Base-by-base conservation (phyloP, 2,329 filamentous ascomycete genomes). In the Purpureocillium lavendulum region DNA sequence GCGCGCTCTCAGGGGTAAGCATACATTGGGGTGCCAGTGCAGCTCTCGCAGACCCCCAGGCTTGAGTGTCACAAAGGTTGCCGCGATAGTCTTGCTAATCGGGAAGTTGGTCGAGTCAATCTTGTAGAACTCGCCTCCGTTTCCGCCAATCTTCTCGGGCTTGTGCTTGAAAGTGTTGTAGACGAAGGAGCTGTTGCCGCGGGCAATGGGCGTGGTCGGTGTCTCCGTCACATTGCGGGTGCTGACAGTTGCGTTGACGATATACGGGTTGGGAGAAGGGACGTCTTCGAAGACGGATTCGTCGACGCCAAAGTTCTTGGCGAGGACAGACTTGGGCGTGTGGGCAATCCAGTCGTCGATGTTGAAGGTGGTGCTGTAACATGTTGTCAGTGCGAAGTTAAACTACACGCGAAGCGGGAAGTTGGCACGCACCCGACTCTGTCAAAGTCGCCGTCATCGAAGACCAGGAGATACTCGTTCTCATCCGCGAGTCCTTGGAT, bases 331-430 rank as follows among this genome's bases (percentile, higher is more conserved):
- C 37, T 71, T 74, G 0, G 81, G 80, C 0, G 80, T 84, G 52
- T 83, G 80, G 0, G 71, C 62, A 29, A 85, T 67, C 80, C 80
- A 84, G 60, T 85, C 80, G 45, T 80, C 79, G 17, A 84, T 67
- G 61, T 78, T 82, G 66, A 84, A 85, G 1, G 81, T 84, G 0
- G 77, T 82, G n/a, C 75, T 75, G 17, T 7, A 26, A 10, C n/a
- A 15, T 18, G 13, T 13, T 13, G 12, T 33, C 40, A 43, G 12
- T 26, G 5, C 5, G 21, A 5, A 26, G 5, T 26, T 10, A 6
- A 26, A 5, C 10, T 26, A 10, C 21, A 10, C 21, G 10, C 21
- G 21, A 5, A 26, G 21, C 6, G 21, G 21, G 5, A 13, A 16
- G 10, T 7, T 10, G 13, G n/a, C 2, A 49, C 65, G 43, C 54